Evolutionary conservation across 768 basidiomycete genomes (phyloP).

Genomic region (Pleurotus tuber-regium): DNA sequence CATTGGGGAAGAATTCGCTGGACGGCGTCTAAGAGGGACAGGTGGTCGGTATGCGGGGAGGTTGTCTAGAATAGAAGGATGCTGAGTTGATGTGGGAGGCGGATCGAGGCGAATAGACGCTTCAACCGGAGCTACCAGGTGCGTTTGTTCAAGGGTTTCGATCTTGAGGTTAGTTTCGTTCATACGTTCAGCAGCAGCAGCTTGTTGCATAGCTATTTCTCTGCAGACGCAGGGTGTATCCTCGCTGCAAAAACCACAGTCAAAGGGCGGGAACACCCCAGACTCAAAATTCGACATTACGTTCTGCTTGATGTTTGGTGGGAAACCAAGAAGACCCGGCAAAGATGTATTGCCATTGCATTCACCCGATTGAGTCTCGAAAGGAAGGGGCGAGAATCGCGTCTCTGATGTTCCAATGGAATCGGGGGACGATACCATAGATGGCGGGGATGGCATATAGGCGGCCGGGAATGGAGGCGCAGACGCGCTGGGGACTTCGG

Average conservation of each 20-base stretch:
- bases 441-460: slow-evolving; percentile 41
- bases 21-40: slow-evolving; percentile 71
- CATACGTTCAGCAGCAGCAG: slow-evolving; percentile 23
- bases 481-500: slow-evolving; percentile 26
- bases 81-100: slow-evolving; percentile 20
- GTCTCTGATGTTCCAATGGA: slow-evolving; percentile 33
- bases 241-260: slow-evolving; percentile 77
- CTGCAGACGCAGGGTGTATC: slow-evolving; percentile 75
- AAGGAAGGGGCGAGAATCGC: slow-evolving; percentile 29
- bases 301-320: slow-evolving; percentile 23
- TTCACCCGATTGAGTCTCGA: slow-evolving; percentile 29
- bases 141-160: slow-evolving; percentile 21
- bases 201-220: slow-evolving; percentile 56
- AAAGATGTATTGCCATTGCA: slow-evolving; percentile 19
- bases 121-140: slow-evolving; percentile 20
- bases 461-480: slow-evolving; percentile 34
- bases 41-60: slow-evolving; percentile 80
- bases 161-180: slow-evolving; percentile 18
- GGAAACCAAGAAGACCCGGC: slow-evolving; percentile 29
- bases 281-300: slow-evolving; percentile 22
- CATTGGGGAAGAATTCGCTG: slow-evolving; percentile 34
- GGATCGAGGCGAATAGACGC: slow-evolving; percentile 24
- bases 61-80: slow-evolving; percentile 68
- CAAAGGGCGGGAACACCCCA: slow-evolving; percentile 43
- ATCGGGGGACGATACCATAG: slow-evolving; percentile 52